phyloP scores from a whole-genome alignment of 2,329 filamentous ascomycete species.

The Diplodia scrobiculata region DNA sequence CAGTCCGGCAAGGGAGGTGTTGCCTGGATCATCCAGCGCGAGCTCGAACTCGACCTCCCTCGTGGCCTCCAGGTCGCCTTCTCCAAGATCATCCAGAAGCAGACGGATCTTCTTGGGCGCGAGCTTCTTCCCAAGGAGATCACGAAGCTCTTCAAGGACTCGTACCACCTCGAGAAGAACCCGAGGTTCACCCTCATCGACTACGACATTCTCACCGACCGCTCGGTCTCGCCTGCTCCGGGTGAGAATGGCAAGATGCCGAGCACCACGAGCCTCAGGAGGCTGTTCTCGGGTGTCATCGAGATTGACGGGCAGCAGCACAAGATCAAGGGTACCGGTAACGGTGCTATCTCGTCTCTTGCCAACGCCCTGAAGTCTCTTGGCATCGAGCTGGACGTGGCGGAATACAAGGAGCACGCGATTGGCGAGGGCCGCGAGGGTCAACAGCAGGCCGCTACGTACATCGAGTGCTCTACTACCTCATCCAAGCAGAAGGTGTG shows the following conservation, averaged over 20 bases:
- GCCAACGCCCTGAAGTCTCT: slow-evolving; percentile 77
- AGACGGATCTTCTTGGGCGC: slow-evolving; percentile 76
- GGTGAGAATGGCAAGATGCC: slow-evolving; percentile 69
- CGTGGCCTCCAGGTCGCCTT: slow-evolving; percentile 91
- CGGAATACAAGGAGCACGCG: slow-evolving; percentile 95
- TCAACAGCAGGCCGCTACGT: slow-evolving; percentile 89
- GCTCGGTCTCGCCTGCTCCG: slow-evolving; percentile 72
- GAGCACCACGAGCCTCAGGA: slow-evolving; percentile 74
- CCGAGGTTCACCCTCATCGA: slow-evolving; percentile 84
- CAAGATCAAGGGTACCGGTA: slow-evolving; percentile 76
- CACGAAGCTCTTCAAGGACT: slow-evolving; percentile 79
- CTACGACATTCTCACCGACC: slow-evolving; percentile 86
- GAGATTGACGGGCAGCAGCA: slow-evolving; percentile 79
- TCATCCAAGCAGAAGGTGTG: slow-evolving; percentile 73
- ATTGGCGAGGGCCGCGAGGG: slow-evolving; percentile 85
- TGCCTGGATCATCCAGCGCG: slow-evolving; percentile 88
- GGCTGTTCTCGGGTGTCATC: slow-evolving; percentile 83
- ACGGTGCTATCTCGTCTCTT: slow-evolving; percentile 86
- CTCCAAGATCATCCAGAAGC: slow-evolving; percentile 79
- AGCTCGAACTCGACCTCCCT: slow-evolving; percentile 87
- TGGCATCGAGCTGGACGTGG: slow-evolving; percentile 84
- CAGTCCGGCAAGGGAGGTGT: slow-evolving; percentile 93
- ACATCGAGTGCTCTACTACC: slow-evolving; percentile 80
- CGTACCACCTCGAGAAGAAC: slow-evolving; percentile 82
- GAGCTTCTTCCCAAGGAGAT: slow-evolving; percentile 86